Conservation (phyloP, 2,329 filamentous ascomycete species). For the Aureobasidium sp. region DNA sequence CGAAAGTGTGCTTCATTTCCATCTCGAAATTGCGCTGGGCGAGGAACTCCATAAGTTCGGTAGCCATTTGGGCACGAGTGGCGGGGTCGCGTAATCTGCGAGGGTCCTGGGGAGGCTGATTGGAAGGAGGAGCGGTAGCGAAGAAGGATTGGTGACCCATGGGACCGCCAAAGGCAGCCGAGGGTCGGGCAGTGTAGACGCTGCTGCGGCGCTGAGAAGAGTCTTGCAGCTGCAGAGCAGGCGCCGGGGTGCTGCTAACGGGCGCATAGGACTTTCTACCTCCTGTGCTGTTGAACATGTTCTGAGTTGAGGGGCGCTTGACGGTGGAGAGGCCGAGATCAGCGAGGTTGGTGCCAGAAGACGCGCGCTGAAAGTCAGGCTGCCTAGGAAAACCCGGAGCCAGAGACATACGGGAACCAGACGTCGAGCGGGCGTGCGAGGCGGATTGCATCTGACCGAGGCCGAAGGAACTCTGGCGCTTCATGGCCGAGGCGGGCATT, state of each 20-base stretch:
- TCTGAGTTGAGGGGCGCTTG: slow-evolving; percentile 73
- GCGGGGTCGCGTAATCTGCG: slow-evolving; percentile 74
- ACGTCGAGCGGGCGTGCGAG: slow-evolving; percentile 74
- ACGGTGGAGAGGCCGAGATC: slow-evolving; percentile 77
- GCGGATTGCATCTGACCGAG: slow-evolving; percentile 58
- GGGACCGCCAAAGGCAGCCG: slow-evolving; percentile 54
- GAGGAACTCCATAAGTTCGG: slow-evolving; percentile 87
- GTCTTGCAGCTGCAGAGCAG: slow-evolving; percentile 43
- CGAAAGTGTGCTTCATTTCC: slow-evolving; percentile 90
- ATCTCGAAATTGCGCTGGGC: slow-evolving; percentile 93
- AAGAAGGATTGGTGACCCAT: slow-evolving; percentile 88
- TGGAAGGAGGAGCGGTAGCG: slow-evolving; percentile 72
- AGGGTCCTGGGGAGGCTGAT: slow-evolving; percentile 78
- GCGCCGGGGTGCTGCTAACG: slow-evolving; percentile 43
- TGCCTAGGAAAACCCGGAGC: slow-evolving; percentile 77
- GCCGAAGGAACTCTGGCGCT: slow-evolving; percentile 76
- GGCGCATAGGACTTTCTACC: slow-evolving; percentile 67
- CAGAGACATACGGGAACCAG: slow-evolving; percentile 77
- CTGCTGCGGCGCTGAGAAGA: slow-evolving; percentile 67
- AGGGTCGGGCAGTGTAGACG: slow-evolving; percentile 49
- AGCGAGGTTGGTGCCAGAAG: slow-evolving; percentile 64
- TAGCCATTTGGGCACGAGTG: slow-evolving; percentile 75
- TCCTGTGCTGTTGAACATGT: slow-evolving; percentile 50
- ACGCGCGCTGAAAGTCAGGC: slow-evolving; percentile 77
- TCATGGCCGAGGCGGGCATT: slow-evolving; percentile 87